Evolutionary conservation across 2,329 filamentous ascomycete genomes (phyloP).

Genomic region (Pseudogymnoascus sp.): DNA sequence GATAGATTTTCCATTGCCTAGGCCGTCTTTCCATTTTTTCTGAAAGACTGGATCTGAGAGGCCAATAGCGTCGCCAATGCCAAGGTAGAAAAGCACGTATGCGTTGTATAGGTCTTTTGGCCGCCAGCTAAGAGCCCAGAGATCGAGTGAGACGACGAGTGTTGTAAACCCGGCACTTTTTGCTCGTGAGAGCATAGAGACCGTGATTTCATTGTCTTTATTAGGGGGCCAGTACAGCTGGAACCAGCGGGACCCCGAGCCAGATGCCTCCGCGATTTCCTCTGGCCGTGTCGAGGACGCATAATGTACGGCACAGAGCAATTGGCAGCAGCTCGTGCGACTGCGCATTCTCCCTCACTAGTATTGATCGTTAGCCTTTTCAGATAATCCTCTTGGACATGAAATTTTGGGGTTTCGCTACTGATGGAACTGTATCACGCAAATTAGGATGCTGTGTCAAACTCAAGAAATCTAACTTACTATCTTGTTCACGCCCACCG

Average conservation of each 20-base stretch:
- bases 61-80: constrained; percentile 51
- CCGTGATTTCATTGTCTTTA: constrained; percentile 52
- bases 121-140: constrained; percentile 56
- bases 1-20: constrained; percentile 41
- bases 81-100: constrained; percentile 58
- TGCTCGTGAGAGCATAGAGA: constrained; percentile 49
- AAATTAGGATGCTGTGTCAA: not conserved
- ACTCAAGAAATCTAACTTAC: not conserved
- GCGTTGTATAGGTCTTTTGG: constrained; percentile 48
- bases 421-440: not conserved
- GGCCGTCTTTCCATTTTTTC: constrained; percentile 39
- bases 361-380: constrained; percentile 44
- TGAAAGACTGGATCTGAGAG: constrained; percentile 53
- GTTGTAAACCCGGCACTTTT: constrained; percentile 47
- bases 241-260: constrained; percentile 46
- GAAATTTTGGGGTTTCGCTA: not conserved
- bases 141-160: constrained; percentile 55
- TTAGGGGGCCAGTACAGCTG: constrained; percentile 51
- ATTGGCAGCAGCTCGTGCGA: constrained; percentile 53
- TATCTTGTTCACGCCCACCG: constrained; percentile 54
- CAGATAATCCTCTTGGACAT: not conserved
- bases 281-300: constrained; percentile 48
- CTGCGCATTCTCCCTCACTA: constrained; percentile 47
- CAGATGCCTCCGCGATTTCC: constrained; percentile 49
- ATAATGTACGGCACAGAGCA: constrained; percentile 53